Base-by-base conservation (phyloP, 345 rosid genomes). In the Cochlearia excelsa region DNA sequence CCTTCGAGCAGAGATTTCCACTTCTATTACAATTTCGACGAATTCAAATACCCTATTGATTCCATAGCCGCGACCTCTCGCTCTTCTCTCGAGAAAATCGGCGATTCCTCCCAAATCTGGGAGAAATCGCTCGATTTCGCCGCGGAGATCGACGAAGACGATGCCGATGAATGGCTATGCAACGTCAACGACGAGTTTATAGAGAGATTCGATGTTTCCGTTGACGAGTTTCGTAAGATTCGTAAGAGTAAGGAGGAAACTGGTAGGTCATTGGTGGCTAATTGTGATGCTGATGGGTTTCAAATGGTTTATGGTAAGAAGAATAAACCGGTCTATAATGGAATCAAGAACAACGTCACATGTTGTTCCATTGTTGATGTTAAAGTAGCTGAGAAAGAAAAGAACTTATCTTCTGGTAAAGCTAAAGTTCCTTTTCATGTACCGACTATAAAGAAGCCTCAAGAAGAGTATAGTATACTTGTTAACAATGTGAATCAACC, bases 351-450 rank as follows among this genome's bases (percentile, higher is more conserved):
- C 10, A 8, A 27, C 6, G 5, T 9, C 11, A 26, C 56, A 1
- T 48, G 48, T 68, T 49, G 63, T 2, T 69, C 39, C 0, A 0
- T 47, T 51, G 23, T 48, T 61, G 80, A 72, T 55, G 97, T 83
- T 49, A 86, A 78, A 78, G 80, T 88, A 65, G 77, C 76, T 55
- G 77, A 71, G 69, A 68, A 75, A 58, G 83, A 71, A 48, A 74
- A 67, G 71, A 73, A 67, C 35, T 73, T 16, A 16, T 16, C 41
- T 26, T 66, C 77, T 11, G 81, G 66, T 61, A 90, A 82, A 63
- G 76, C 82, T 0, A 93, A 82, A 71, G 82, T 89, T 6, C 82
- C 97, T 37, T 93, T 86, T 73, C 99, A 93, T 71, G 72, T 93
- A 54, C 79, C 92, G 29, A 74, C 91, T 1, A 77, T 93, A 66